Evolutionary conservation across 306 rosid species (phyloP).

Genomic region (Cicer pinnatifidum): DNA sequence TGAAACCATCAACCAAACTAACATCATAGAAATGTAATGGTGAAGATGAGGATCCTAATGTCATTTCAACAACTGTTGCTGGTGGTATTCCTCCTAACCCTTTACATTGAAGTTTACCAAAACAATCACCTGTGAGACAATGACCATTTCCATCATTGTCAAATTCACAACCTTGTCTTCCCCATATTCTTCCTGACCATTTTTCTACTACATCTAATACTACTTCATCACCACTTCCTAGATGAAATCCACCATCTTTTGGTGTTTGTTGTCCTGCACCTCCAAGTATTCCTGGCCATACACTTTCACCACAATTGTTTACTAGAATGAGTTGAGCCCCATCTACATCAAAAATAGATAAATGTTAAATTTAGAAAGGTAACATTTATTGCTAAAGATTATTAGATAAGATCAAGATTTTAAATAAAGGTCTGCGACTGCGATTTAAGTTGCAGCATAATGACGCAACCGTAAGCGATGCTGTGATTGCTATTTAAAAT

Average conservation of each 20-base stretch:
- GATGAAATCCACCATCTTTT: conserved; percentile 77
- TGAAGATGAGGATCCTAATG: conserved; percentile 84
- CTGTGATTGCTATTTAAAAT: too few species aligned
- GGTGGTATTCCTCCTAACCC: conserved; percentile 85
- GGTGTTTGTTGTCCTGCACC: conserved; percentile 78
- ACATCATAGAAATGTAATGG: conserved; percentile 91
- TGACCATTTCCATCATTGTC: conserved; percentile 67
- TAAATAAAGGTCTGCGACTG: too few species aligned
- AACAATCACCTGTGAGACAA: conserved; percentile 79
- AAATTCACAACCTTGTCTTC: conserved; percentile 84
- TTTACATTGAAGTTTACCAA: conserved; percentile 60
- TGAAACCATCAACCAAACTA: conserved; percentile 92
- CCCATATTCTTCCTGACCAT: conserved; percentile 98
- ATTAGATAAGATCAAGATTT: neutral
- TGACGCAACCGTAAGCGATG: too few species aligned
- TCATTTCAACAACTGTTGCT: conserved; percentile 92
- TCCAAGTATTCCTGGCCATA: conserved; percentile 96
- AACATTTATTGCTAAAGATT: neutral
- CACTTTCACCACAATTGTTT: conserved; percentile 83
- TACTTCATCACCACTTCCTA: conserved; percentile 75
- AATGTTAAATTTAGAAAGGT: neutral
- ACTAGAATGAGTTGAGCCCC: conserved; percentile 83
- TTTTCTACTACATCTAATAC: conserved; percentile 71
- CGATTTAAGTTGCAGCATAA: too few species aligned
- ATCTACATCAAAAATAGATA: conserved; percentile 54